Evolutionary conservation across 495 filamentous ascomycete genomes (phyloP).

Genomic region (Letharia columbiana): DNA sequence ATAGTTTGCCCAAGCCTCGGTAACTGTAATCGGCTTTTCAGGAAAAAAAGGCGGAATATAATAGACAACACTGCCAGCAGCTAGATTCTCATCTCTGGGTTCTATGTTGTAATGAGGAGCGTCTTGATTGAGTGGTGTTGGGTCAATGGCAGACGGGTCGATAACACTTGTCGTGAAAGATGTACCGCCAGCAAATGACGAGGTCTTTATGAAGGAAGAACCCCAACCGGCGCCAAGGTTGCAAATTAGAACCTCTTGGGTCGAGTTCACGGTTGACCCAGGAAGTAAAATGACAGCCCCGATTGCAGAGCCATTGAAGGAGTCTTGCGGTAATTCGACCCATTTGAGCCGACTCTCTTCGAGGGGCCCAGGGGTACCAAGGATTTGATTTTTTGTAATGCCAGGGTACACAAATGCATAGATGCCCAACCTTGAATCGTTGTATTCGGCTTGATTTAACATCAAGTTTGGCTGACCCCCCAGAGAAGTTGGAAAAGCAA

Average conservation of each 20-base stretch:
- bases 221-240: slow-evolving; percentile 14
- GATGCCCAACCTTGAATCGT: not conserved
- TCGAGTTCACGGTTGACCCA: not conserved
- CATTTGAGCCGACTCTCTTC: slow-evolving; percentile 7
- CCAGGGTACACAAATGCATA: not conserved
- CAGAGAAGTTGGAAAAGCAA: slow-evolving; percentile 2
- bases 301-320: slow-evolving; percentile 10
- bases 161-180: not conserved
- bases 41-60: not conserved
- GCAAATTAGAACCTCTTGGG: slow-evolving; percentile 7
- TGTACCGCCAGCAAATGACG: not conserved
- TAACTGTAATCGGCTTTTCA: slow-evolving; percentile 7
- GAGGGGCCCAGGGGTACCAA: not conserved
- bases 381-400: not conserved
- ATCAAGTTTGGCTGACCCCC: not conserved
- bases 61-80: not conserved
- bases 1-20: slow-evolving; percentile 15
- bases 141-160: not conserved
- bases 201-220: slow-evolving; percentile 1
- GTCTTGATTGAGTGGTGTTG: too few species aligned
- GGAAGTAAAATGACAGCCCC: slow-evolving; percentile 17
- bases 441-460: not conserved
- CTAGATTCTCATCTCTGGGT: too few species aligned
- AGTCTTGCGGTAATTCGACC: slow-evolving; percentile 14
- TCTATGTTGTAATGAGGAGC: too few species aligned